These are phyloP conservation scores for Astrephomene gubernaculifera DNA, from an alignment of 139 green algal species.

Conservation along the genomic window DNA sequence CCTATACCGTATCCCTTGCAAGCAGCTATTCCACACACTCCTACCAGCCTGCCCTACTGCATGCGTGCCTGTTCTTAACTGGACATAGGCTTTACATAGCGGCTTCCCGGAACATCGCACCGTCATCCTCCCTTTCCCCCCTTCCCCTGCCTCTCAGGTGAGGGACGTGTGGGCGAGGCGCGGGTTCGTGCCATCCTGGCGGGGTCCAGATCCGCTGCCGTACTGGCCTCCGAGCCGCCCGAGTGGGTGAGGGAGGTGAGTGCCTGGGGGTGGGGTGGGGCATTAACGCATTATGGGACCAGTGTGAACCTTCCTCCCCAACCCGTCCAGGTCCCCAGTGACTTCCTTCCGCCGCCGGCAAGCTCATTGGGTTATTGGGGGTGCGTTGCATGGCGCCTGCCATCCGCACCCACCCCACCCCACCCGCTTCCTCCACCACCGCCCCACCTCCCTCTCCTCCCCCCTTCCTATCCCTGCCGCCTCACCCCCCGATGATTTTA, in stretches of 20 bases:
- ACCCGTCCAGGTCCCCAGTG: too few species aligned
- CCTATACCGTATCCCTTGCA: too few species aligned
- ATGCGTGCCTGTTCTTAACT: too few species aligned
- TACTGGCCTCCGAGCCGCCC: constrained; percentile 52
- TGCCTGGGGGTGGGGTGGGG: neutral
- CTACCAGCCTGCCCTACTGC: too few species aligned
- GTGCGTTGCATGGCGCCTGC: too few species aligned
- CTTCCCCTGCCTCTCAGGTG: neutral
- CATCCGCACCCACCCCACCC: neutral
- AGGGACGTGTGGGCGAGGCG: constrained; percentile 37
- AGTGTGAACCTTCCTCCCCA: too few species aligned
- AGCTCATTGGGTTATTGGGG: too few species aligned
- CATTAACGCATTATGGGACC: neutral
- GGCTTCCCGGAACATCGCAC: too few species aligned
- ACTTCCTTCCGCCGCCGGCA: too few species aligned
- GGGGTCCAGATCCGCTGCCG: neutral
- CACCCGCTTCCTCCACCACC: neutral
- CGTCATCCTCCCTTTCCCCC: neutral
- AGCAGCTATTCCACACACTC: too few species aligned
- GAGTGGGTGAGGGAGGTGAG: constrained; percentile 55
- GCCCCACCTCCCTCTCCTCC: neutral
- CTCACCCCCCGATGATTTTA: too few species aligned
- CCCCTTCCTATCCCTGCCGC: neutral
- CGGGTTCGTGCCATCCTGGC: constrained; percentile 47
- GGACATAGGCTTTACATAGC: too few species aligned